phyloP scores from a whole-genome alignment of 305 asterid genomes.

The Caryopteris hybrid region DNA sequence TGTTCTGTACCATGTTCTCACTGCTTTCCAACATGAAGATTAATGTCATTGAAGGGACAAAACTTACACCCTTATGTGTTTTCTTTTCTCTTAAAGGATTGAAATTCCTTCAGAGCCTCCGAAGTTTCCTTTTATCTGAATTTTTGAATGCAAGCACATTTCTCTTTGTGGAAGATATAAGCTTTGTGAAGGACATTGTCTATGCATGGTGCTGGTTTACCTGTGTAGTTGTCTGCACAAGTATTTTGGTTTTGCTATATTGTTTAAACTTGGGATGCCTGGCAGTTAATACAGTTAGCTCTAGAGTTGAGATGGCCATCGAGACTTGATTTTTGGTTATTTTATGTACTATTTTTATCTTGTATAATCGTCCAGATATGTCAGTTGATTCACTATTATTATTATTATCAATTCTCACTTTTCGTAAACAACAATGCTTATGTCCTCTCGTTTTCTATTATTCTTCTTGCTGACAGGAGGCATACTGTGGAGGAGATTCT shows the following conservation, averaged over 20 bases:
- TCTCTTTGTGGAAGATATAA: not conserved
- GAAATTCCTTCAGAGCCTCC: not conserved
- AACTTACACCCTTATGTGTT: not conserved
- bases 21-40: not conserved
- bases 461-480: constrained; percentile 41
- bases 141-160: constrained; percentile 1
- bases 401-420: not conserved
- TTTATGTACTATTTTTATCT: not conserved
- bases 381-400: not conserved
- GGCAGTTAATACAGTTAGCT: not conserved
- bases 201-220: not conserved
- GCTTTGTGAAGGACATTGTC: not conserved
- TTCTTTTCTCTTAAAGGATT: not conserved
- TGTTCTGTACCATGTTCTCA: not conserved
- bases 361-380: not conserved
- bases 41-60: not conserved
- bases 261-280: not conserved
- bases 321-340: not conserved
- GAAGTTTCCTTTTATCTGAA: not conserved
- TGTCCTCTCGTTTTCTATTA: not conserved
- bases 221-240: not conserved
- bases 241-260: not conserved
- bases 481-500: constrained; percentile 73
- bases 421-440: not conserved
- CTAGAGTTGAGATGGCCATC: not conserved